These are phyloP conservation scores for Tricholoma sp. DNA, from an alignment of 768 basidiomycete species.

Conservation along the genomic window DNA sequence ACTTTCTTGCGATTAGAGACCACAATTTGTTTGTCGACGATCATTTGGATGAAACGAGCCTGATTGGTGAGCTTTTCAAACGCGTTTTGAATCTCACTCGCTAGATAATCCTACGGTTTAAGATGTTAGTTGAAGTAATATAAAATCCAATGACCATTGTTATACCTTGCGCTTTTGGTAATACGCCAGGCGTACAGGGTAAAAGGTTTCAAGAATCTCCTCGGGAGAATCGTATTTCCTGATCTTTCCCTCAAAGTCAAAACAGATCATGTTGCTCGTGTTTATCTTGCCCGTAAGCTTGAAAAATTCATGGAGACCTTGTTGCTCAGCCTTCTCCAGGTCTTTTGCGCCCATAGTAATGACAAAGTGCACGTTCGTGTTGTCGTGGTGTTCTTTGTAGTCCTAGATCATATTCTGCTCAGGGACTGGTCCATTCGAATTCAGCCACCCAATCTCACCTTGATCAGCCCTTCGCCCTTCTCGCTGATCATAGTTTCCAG, in stretches of 20 bases:
- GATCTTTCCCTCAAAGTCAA: constrained; percentile 94
- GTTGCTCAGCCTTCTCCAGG: constrained; percentile 82
- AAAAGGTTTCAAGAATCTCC: constrained; percentile 91
- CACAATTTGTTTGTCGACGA: constrained; percentile 75
- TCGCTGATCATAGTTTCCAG: constrained; percentile 83
- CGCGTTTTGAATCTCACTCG: constrained; percentile 72
- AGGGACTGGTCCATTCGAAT: background rate
- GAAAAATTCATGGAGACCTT: constrained; percentile 89
- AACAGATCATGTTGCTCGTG: constrained; percentile 98
- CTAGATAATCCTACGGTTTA: constrained; percentile 66
- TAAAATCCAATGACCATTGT: background rate
- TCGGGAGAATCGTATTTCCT: constrained; percentile 88
- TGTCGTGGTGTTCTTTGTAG: constrained; percentile 96
- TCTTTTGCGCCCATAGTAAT: constrained; percentile 76
- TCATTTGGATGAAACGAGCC: constrained; percentile 96
- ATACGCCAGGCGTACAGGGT: constrained; percentile 78
- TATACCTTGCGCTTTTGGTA: constrained; percentile 95
- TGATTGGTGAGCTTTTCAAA: constrained; percentile 91
- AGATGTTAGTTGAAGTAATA: constrained; percentile 4
- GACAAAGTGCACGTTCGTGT: constrained; percentile 84
- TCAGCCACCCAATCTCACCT: constrained; percentile 40
- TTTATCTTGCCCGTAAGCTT: constrained; percentile 80
- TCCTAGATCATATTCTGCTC: constrained; percentile 48
- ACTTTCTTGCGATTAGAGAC: constrained; percentile 87
- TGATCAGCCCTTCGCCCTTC: constrained; percentile 59